Percentiles rank a stretch among this genome's conserved stretches.
Conservation (phyloP, 352 stramenopile species). For the Globisporangium lucens region DNA sequence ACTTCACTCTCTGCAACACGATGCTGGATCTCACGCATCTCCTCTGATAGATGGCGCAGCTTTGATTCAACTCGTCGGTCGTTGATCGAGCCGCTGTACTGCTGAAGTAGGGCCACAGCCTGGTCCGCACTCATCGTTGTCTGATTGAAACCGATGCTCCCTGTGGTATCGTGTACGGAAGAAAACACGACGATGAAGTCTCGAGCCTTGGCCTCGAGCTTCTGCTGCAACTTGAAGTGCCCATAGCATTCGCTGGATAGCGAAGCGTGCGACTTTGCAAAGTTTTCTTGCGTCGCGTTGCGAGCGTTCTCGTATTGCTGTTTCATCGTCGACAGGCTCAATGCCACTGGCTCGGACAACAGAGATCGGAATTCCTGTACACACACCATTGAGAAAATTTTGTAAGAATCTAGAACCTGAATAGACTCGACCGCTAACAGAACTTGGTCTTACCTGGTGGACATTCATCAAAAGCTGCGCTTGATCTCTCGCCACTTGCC, state of each 20-base stretch:
- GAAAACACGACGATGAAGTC: conserved; percentile 35
- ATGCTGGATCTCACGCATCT: conserved; percentile 38
- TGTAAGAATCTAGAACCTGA: not conserved
- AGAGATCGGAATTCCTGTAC: conserved; percentile 73
- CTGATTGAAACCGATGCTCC: conserved; percentile 15
- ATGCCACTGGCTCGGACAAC: conserved; percentile 59
- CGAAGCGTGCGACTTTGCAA: conserved; percentile 41
- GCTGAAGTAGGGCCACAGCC: conserved; percentile 24
- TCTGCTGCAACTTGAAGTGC: conserved; percentile 59
- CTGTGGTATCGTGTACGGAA: conserved; percentile 24
- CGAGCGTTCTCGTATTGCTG: conserved; percentile 69
- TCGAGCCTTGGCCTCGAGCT: conserved; percentile 47
- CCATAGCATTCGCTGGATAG: conserved; percentile 43
- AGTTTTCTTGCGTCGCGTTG: conserved; percentile 57
- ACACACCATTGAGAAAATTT: not conserved
- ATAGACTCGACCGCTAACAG: not conserved
- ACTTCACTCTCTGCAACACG: conserved; percentile 33
- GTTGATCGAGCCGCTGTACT: conserved; percentile 19
- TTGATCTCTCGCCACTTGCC: conserved; percentile 60
- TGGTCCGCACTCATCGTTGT: conserved; percentile 31
- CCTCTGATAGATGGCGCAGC: conserved; percentile 42
- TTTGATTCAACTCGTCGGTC: conserved; percentile 42
- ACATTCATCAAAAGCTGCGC: conserved; percentile 56
- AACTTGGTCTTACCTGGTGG: conserved; percentile 36
- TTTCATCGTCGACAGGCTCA: conserved; percentile 78